A percentile compares a stretch with the other conserved stretches of the same genome.
Conservation (phyloP, 2,329 filamentous ascomycete species). For the Apiospora phragmitis region DNA sequence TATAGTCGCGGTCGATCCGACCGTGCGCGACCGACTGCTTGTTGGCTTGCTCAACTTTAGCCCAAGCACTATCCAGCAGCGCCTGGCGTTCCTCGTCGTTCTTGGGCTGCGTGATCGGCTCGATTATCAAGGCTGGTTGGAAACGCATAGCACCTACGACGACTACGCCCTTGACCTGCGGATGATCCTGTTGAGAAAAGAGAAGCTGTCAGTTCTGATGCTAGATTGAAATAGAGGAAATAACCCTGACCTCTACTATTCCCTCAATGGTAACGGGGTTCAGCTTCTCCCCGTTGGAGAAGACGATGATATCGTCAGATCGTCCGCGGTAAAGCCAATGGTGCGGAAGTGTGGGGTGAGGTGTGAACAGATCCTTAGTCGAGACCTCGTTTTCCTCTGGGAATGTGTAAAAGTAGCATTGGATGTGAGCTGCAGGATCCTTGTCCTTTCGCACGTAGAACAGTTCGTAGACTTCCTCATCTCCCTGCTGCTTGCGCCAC, state of each 20-base stretch:
- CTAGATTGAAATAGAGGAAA: background rate
- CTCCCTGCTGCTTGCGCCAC: conserved; percentile 35
- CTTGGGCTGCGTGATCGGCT: conserved; percentile 36
- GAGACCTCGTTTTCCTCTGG: conserved; percentile 40
- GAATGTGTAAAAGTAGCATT: conserved; percentile 42
- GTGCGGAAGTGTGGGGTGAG: conserved; percentile 37
- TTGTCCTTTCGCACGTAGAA: conserved; percentile 26
- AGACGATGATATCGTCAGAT: conserved; percentile 48
- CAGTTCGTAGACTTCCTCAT: conserved; percentile 29
- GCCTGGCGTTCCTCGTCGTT: conserved; percentile 26
- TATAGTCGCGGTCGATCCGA: conserved; percentile 41
- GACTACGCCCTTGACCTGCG: conserved; percentile 40
- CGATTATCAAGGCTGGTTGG: conserved; percentile 49
- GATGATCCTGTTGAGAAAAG: conserved; percentile 29
- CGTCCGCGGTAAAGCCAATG: conserved; percentile 40
- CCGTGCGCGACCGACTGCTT: conserved; percentile 45
- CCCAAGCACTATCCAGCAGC: conserved; percentile 46
- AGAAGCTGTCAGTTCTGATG: background rate
- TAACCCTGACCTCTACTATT: conserved; percentile 26
- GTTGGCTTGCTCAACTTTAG: conserved; percentile 43
- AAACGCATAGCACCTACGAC: conserved; percentile 48
- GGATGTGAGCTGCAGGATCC: conserved; percentile 16
- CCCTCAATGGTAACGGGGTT: conserved; percentile 48
- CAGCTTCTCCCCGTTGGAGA: conserved; percentile 52
- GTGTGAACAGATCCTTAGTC: conserved; percentile 45